Evolutionary conservation across 768 basidiomycete genomes (phyloP).

Genomic region (Rhizopogon rudus): DNA sequence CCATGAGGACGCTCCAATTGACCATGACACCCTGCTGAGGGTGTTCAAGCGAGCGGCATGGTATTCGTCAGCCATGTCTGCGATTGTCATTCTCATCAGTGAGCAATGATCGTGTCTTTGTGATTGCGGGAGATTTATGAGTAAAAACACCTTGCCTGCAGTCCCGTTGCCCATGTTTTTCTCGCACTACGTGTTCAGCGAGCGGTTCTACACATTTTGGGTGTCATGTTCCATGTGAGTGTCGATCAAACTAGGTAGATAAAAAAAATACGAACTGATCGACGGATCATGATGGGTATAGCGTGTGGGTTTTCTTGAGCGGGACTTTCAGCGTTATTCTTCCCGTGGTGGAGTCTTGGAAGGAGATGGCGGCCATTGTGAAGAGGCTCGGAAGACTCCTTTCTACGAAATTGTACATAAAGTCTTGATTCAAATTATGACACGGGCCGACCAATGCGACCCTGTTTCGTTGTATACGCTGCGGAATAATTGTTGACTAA

Average conservation of each 20-base stretch:
- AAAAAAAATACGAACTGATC: neutral
- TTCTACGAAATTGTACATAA: neutral
- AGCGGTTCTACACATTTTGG: slow-evolving; percentile 30
- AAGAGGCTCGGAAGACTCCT: neutral
- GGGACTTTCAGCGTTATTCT: slow-evolving; percentile 26
- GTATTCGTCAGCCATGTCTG: slow-evolving; percentile 22
- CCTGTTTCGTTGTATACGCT: neutral
- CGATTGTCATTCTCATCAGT: slow-evolving; percentile 24
- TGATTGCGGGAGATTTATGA: neutral
- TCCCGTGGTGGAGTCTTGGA: slow-evolving; percentile 24
- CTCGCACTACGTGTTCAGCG: slow-evolving; percentile 29
- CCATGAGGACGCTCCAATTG: neutral
- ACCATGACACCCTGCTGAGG: slow-evolving; percentile 10
- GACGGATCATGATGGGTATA: slow-evolving; percentile 3
- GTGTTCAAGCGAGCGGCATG: slow-evolving; percentile 26
- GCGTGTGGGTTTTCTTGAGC: slow-evolving; percentile 25
- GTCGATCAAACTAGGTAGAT: neutral
- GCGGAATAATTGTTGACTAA: neutral
- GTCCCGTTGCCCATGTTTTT: slow-evolving; percentile 34
- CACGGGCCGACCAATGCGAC: neutral
- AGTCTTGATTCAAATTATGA: neutral
- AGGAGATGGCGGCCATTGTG: slow-evolving; percentile 19
- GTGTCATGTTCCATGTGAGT: slow-evolving; percentile 28
- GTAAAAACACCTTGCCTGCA: neutral
- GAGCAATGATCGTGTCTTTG: neutral